phyloP scores from a whole-genome alignment of 768 basidiomycete species.

The Phylloporus sp. region DNA sequence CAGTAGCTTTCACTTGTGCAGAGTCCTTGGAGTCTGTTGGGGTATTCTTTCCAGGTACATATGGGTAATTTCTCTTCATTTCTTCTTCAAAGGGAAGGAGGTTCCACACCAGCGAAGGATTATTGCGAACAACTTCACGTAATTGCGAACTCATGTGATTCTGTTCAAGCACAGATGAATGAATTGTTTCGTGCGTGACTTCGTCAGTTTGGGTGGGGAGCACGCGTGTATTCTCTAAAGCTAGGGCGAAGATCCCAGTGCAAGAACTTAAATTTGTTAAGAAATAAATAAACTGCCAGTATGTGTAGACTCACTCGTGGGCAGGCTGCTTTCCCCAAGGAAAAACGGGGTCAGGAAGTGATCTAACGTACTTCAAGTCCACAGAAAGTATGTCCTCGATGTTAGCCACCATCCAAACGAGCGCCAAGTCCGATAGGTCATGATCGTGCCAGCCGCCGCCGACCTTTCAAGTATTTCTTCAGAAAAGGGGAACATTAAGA shows the following conservation, averaged over 20 bases:
- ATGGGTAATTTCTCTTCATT: constrained; percentile 46
- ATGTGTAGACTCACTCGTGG: constrained; percentile 47
- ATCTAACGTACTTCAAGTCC: constrained; percentile 48
- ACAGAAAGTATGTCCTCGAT: constrained; percentile 51
- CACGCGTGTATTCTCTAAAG: constrained; percentile 41
- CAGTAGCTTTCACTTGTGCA: constrained; percentile 3
- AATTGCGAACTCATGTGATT: constrained; percentile 32
- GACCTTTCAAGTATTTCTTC: constrained; percentile 36
- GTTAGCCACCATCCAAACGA: constrained; percentile 63
- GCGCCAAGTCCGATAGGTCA: constrained; percentile 60
- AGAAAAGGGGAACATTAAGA: neutral
- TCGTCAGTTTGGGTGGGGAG: constrained; percentile 42
- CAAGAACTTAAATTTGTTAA: constrained; percentile 35
- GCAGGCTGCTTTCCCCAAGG: constrained; percentile 59
- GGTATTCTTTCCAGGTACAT: constrained; percentile 25
- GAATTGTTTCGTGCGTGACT: constrained; percentile 55
- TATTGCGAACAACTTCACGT: constrained; percentile 31
- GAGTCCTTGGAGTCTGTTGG: constrained; percentile 8
- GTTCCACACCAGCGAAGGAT: constrained; percentile 40
- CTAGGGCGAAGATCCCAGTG: constrained; percentile 50
- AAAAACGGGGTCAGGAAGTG: constrained; percentile 46
- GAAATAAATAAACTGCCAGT: neutral
- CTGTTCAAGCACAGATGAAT: constrained; percentile 55
- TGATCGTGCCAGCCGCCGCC: constrained; percentile 67
- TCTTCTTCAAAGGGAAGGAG: constrained; percentile 51